These are phyloP conservation scores for Leptographium wingfieldii DNA, from an alignment of 2,329 filamentous ascomycete species.

Conservation along the genomic window DNA sequence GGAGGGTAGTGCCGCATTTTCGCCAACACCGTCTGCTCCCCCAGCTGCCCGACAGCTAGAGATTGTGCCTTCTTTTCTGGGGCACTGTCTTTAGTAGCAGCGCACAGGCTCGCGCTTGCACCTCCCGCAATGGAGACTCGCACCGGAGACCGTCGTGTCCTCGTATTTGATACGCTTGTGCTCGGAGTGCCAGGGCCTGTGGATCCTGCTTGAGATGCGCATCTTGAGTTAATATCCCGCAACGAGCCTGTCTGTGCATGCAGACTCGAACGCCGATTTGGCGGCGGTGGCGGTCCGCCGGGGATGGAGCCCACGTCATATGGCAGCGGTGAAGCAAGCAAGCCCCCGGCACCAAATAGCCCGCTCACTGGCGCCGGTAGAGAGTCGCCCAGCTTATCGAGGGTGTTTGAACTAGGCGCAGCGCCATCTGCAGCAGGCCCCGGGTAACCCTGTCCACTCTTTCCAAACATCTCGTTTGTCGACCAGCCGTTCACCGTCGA, in stretches of 20 bases:
- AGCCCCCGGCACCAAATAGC: slow-evolving; percentile 21
- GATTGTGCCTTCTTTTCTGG: slow-evolving; percentile 10
- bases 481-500: slow-evolving; percentile 28
- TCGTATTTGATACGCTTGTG: slow-evolving; percentile 1
- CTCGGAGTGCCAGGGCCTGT: background rate
- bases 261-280: slow-evolving; percentile 40
- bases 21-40: slow-evolving; percentile 1
- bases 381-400: slow-evolving; percentile 34
- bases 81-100: slow-evolving; percentile 12
- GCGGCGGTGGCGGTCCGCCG: slow-evolving; percentile 30
- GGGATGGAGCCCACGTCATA: slow-evolving; percentile 8
- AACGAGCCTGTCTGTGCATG: slow-evolving; percentile 29
- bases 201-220: slow-evolving; percentile 7
- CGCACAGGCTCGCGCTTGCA: background rate
- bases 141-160: slow-evolving; percentile 16
- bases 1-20: slow-evolving; percentile 33
- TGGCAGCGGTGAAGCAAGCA: slow-evolving; percentile 17
- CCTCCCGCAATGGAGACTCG: slow-evolving; percentile 4
- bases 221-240: slow-evolving; percentile 6
- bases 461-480: slow-evolving; percentile 33
- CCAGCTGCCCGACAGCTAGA: slow-evolving; percentile 3
- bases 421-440: slow-evolving; percentile 14
- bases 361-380: slow-evolving; percentile 27
- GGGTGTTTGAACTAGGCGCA: slow-evolving; percentile 19
- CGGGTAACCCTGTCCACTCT: slow-evolving; percentile 21